phyloP scores from a whole-genome alignment of 768 basidiomycete genomes.

The Tulasnella sp. region DNA sequence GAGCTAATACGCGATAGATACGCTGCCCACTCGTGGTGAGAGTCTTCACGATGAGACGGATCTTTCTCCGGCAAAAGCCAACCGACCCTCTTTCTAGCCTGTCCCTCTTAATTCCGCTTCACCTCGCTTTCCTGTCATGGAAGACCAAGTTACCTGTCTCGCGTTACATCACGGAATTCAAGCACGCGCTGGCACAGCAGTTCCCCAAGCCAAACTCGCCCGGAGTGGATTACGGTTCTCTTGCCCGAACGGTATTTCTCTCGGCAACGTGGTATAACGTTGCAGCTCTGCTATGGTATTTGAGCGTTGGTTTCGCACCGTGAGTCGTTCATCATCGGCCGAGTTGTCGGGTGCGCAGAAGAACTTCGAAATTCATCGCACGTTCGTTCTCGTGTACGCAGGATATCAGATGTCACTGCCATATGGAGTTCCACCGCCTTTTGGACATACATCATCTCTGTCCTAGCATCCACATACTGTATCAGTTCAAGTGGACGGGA shows the following conservation, averaged over 20 bases:
- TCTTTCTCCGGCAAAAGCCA: constrained; percentile 39
- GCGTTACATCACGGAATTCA: constrained; percentile 52
- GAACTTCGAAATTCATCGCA: constrained; percentile 15
- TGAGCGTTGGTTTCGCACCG: constrained; percentile 65
- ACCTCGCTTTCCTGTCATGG: constrained; percentile 60
- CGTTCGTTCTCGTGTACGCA: constrained; percentile 35
- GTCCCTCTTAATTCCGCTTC: constrained; percentile 72
- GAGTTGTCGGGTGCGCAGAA: neutral
- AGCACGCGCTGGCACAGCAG: constrained; percentile 42
- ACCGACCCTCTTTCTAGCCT: constrained; percentile 41
- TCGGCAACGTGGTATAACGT: constrained; percentile 48
- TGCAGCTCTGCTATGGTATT: constrained; percentile 73
- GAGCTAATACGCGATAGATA: neutral
- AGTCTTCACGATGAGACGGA: constrained; percentile 50
- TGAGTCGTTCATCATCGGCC: constrained; percentile 42
- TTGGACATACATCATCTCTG: constrained; percentile 84
- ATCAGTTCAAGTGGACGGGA: constrained; percentile 37
- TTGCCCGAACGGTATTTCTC: constrained; percentile 7
- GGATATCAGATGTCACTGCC: constrained; percentile 74
- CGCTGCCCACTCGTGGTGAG: neutral
- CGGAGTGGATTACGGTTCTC: neutral
- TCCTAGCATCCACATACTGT: constrained; percentile 35
- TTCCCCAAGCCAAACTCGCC: constrained; percentile 32
- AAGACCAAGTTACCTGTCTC: constrained; percentile 48
- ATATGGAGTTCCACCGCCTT: constrained; percentile 90